Evolutionary conservation across 306 rosid genomes (phyloP), one percentile per base, ranked within the genome.

Genomic region (Citrullus amarus): DNA sequence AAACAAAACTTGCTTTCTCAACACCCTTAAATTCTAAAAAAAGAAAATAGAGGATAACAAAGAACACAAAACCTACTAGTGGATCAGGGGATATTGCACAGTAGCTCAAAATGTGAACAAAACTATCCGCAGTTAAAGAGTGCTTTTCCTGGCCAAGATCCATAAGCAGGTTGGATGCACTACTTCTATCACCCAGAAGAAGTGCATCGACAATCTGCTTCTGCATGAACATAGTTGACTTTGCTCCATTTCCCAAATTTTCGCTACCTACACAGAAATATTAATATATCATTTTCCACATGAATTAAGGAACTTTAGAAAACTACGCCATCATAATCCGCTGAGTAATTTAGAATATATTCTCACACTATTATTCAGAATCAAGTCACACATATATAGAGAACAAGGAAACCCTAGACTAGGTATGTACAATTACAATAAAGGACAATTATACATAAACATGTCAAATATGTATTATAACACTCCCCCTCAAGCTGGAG

Each of bases 11-110:
- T 74, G 36, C 28, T 66, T 43, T 36, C 56, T 36, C 32, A 39
- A 36, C 70, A 22, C 57, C 77, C 58, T 7, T 66, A 39, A 60
- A 14, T 66, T 66, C 18, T 25, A 25, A n/a, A 59, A 67, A 68
- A 44, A 58, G 34, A 38, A 34, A 41, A 59, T 15, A 62, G 30
- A 46, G 11, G 39, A 48, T 62, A 65, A 61, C 9, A 32, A 46
- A 63, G 22, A 46, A 43, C 6, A 48, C 1, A 62, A 50, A 10
- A 22, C 90, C 79, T 91, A 93, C 98, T 93, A 93, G 65, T 56
- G 98, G 96, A 89, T 93, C 96, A 57, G 93, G 89, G 48, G 91
- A 85, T 32, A 9, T 75, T 12, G 91, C 91, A 88, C 98, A 93
- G 84, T 88, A 83, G 60, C 78, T 79, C 25, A 91, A 84, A 87